A percentile compares a stretch with the other conserved stretches of the same genome.
phyloP scores from a whole-genome alignment of 2,329 filamentous ascomycete species.

The Penicillium crustosum region DNA sequence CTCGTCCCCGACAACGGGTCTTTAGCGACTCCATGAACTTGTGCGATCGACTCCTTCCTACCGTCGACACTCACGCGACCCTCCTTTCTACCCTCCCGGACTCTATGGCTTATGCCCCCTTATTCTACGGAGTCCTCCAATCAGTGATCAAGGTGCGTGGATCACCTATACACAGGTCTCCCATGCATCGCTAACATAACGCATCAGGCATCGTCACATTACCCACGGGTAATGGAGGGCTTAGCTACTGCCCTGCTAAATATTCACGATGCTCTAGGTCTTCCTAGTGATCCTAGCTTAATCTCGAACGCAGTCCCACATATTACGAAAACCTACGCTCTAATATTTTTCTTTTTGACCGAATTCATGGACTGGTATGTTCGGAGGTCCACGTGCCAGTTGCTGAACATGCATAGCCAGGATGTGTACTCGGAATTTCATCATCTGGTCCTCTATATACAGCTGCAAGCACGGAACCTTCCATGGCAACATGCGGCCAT shows the following conservation, averaged over 20 bases:
- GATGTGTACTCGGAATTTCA: constrained; percentile 38
- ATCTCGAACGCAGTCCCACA: constrained; percentile 18
- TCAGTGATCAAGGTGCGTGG: constrained; percentile 38
- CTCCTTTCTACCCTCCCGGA: constrained; percentile 31
- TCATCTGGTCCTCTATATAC: constrained; percentile 34
- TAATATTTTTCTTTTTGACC: constrained; percentile 38
- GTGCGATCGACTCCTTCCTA: constrained; percentile 31
- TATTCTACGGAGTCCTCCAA: constrained; percentile 39
- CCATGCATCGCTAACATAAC: neutral
- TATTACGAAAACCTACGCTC: constrained; percentile 35
- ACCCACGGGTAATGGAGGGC: constrained; percentile 38
- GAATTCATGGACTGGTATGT: constrained; percentile 43
- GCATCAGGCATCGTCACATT: constrained; percentile 35
- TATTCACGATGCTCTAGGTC: constrained; percentile 33
- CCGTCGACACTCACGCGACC: constrained; percentile 30
- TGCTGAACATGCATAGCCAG: constrained; percentile 37
- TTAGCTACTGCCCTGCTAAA: constrained; percentile 34
- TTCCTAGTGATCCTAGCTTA: constrained; percentile 15
- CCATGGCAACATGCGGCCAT: constrained; percentile 21
- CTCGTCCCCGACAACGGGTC: constrained; percentile 27
- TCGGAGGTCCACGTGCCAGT: constrained; percentile 34
- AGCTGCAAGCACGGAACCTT: constrained; percentile 25
- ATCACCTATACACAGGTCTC: neutral
- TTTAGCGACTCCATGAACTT: constrained; percentile 29
- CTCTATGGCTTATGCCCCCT: constrained; percentile 28